Evolutionary conservation across 176 grass and related monocot species (phyloP), one percentile per base, ranked within the genome.

Genomic region (Ampelocalamus luodianensis): DNA sequence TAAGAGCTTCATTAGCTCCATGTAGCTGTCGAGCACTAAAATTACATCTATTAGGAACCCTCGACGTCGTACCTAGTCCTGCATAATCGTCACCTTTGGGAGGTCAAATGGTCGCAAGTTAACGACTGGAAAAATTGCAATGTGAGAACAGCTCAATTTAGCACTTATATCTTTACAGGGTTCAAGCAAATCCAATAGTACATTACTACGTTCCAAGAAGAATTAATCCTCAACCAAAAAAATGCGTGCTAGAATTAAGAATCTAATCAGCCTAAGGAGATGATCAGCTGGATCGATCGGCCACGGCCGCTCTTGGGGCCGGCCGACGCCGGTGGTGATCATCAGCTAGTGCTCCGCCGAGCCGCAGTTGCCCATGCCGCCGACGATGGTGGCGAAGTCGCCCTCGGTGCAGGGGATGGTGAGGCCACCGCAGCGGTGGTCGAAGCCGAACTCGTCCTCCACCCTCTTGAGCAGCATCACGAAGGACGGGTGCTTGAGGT

Each of bases 381-480:
- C 82, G 5, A 90, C 61, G 66, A 90, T 69, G 75, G 76, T 24
- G 6, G 60, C 56, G 20, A 92, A 90, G 65, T 90, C 68, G 5
- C 49, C 23, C 59, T 92, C 90, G 18, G 79, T 55, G 48, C 87
- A 87, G 8, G 90, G 90, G 84, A 92, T 83, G 44, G 74, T 85
- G 68, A 92, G 90, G 67, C 74, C 90, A 48, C 86, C 85, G 23
- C 79, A 20, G 1, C 71, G 85, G 79, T 93, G 86, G 63, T 93
- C 82, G 80, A 91, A 91, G 53, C 89, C 89, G 76, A 88, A 93
- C 80, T 93, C 89, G 1, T 91, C 89, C 80, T 86, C 92, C 60
- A 89, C 92, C 40, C 83, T 55, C 64, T 88, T 82, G 26, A 90
- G 85, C 27, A 91, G 78, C 62, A 67, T 70, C 24, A 91, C 68